phyloP scores from a whole-genome alignment of 805 yeast genomes.

The Wickerhamiella australiensis region DNA sequence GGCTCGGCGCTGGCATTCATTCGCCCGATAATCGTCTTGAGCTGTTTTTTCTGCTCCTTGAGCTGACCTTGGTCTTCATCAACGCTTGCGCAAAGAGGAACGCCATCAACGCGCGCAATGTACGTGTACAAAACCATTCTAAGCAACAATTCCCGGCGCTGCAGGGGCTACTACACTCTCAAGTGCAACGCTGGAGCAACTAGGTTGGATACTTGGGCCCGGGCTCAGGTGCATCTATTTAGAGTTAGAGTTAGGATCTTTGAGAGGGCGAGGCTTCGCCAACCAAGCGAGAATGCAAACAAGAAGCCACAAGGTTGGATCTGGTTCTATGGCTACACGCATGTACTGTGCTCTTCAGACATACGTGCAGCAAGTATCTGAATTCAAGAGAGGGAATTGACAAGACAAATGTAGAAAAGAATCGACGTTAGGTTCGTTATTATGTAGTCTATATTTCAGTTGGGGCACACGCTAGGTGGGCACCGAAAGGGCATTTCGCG shows the following conservation, averaged over 20 bases:
- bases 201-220: neutral
- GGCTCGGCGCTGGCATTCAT: constrained; percentile 70
- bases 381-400: too few species aligned
- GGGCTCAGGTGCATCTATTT: neutral
- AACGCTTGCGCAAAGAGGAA: constrained; percentile 84
- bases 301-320: neutral
- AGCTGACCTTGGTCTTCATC: constrained; percentile 58
- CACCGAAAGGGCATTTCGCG: neutral
- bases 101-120: constrained; percentile 35
- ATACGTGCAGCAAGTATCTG: too few species aligned
- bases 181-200: neutral
- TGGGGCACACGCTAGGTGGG: neutral
- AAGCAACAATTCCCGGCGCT: neutral
- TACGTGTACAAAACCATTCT: constrained; percentile 28
- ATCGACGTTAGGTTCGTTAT: too few species aligned
- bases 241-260: neutral
- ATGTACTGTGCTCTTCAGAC: neutral
- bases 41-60: constrained; percentile 69
- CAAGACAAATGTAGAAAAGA: too few species aligned
- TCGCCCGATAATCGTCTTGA: constrained; percentile 62
- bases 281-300: neutral
- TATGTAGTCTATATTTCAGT: neutral
- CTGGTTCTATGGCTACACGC: neutral
- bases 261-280: neutral
- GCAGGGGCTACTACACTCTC: neutral